Conservation (phyloP, 78 protist species). For the slime mould (Dictyostelium discoideum) region DNA sequence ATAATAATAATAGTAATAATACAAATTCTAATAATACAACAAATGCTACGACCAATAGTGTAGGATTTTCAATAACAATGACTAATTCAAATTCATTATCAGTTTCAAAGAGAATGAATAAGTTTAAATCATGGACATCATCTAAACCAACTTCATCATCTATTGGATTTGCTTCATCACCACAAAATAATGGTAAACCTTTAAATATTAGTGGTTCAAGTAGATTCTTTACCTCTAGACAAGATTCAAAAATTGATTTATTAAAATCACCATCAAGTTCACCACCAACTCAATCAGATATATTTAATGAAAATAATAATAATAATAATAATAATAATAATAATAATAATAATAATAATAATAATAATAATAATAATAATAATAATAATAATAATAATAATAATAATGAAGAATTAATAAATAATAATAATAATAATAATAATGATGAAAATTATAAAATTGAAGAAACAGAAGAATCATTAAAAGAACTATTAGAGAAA, state of each 20-base stretch:
- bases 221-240: conserved; percentile 30
- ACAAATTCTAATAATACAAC: neutral
- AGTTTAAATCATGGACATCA: neutral
- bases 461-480: neutral
- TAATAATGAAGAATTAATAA: neutral
- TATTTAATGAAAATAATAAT: neutral
- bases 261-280: neutral
- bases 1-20: neutral
- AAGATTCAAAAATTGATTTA: conserved; percentile 9
- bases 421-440: neutral
- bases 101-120: neutral
- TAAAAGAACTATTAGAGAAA: neutral
- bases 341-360: neutral
- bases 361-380: neutral
- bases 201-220: neutral
- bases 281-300: neutral
- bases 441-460: neutral
- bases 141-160: conserved; percentile 1
- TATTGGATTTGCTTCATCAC: neutral
- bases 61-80: neutral
- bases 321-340: neutral
- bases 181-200: neutral
- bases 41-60: neutral
- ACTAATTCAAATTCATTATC: neutral
- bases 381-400: neutral